phyloP scores from a whole-genome alignment of 352 stramenopile species.

The Hyaloperonospora brassicae region DNA sequence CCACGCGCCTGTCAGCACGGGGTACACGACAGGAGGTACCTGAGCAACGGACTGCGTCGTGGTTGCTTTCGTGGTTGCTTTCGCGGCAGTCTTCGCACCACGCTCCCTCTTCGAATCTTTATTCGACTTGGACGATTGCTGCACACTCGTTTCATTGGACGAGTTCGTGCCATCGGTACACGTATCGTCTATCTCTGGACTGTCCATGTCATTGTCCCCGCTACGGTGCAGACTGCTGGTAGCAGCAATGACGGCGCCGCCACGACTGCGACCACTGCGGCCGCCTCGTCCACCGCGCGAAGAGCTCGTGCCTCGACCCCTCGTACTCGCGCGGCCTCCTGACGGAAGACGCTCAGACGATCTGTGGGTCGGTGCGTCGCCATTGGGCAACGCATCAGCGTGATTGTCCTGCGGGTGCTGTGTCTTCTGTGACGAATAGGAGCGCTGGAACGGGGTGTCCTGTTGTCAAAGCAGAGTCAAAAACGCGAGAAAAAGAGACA shows the following conservation, averaged over 20 bases:
- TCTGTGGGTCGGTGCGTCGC: slow-evolving; percentile 19
- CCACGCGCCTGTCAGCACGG: slow-evolving; percentile 61
- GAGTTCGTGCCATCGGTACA: slow-evolving; percentile 23
- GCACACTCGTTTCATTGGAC: slow-evolving; percentile 21
- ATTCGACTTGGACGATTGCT: slow-evolving; percentile 20
- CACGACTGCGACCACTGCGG: slow-evolving; percentile 33
- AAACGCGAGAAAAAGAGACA: slow-evolving; percentile 1
- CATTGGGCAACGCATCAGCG: slow-evolving; percentile 19
- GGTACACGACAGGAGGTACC: slow-evolving; percentile 38
- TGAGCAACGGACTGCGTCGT: slow-evolving; percentile 28
- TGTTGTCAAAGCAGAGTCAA: slow-evolving; percentile 5
- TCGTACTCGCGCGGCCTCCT: slow-evolving; percentile 34
- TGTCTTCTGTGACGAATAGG: slow-evolving; percentile 35
- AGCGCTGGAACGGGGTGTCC: slow-evolving; percentile 23
- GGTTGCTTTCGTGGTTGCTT: slow-evolving; percentile 34
- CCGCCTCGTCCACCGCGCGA: slow-evolving; percentile 46
- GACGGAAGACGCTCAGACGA: slow-evolving; percentile 30
- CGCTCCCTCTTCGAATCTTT: slow-evolving; percentile 46
- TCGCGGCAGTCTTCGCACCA: slow-evolving; percentile 23
- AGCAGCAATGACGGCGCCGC: slow-evolving; percentile 19
- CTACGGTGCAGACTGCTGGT: slow-evolving; percentile 21
- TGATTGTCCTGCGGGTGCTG: slow-evolving; percentile 26
- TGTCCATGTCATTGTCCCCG: slow-evolving; percentile 42
- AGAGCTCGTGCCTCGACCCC: slow-evolving; percentile 40
- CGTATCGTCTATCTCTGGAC: slow-evolving; percentile 36